These are phyloP conservation scores for Torulaspora quercuum DNA, from an alignment of 805 yeast species.

Conservation along the genomic window DNA sequence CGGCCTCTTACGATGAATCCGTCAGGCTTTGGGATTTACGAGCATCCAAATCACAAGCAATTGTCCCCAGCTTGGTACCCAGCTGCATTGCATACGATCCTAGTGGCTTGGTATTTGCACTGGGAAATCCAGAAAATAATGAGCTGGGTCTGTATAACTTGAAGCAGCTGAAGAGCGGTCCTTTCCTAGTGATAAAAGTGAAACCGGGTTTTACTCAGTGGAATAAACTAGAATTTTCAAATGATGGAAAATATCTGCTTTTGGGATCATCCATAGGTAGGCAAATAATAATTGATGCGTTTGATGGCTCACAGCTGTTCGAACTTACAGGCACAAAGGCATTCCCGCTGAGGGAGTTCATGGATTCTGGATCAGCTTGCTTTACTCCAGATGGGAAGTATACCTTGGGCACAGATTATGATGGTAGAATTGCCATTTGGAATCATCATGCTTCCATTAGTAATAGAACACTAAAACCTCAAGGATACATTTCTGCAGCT, in stretches of 20 bases:
- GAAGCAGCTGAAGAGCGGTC: constrained; percentile 55
- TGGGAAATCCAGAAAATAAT: constrained; percentile 46
- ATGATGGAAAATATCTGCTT: constrained; percentile 64
- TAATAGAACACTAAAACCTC: constrained; percentile 27
- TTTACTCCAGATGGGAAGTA: constrained; percentile 66
- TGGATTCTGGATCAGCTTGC: constrained; percentile 55
- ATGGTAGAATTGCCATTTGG: constrained; percentile 53
- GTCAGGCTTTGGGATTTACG: constrained; percentile 86
- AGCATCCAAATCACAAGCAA: constrained; percentile 61
- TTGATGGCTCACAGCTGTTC: constrained; percentile 51
- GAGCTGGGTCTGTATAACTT: constrained; percentile 60
- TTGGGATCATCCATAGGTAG: constrained; percentile 53
- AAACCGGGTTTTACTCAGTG: constrained; percentile 42
- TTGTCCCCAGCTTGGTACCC: constrained; percentile 52
- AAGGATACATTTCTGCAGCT: constrained; percentile 30
- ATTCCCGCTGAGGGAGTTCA: constrained; percentile 42
- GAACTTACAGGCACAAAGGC: constrained; percentile 48
- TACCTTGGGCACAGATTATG: constrained; percentile 58
- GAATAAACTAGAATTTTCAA: constrained; percentile 73
- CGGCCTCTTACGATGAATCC: constrained; percentile 72
- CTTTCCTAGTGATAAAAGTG: constrained; percentile 46
- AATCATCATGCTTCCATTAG: constrained; percentile 39
- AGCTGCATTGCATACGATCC: constrained; percentile 73
- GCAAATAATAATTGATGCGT: constrained; percentile 68
- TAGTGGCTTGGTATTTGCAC: constrained; percentile 75